These are phyloP conservation scores for Corylus avellana DNA, from an alignment of 306 rosid species.

Conservation along the genomic window DNA sequence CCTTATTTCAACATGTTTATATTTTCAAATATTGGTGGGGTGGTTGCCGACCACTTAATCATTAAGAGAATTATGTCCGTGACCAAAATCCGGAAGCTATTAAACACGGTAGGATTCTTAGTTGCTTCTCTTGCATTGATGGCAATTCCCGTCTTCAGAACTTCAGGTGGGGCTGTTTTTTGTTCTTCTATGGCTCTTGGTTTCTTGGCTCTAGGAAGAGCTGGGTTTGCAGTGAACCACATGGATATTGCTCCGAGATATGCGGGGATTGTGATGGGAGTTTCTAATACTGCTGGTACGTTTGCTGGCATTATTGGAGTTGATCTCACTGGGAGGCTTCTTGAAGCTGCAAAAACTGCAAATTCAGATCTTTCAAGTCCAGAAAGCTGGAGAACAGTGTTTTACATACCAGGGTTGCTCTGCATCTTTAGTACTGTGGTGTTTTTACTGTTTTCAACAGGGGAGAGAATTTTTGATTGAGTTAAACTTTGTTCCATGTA, in stretches of 20 bases:
- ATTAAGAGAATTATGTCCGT: conserved; percentile 72
- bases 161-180: conserved; percentile 85
- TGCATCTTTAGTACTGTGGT: conserved; percentile 78
- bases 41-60: conserved; percentile 78
- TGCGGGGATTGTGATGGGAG: conserved; percentile 98
- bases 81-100: conserved; percentile 73
- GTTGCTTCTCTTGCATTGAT: conserved; percentile 83
- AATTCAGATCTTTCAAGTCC: conserved; percentile 82
- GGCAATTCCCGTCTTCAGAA: conserved; percentile 76
- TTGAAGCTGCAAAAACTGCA: conserved; percentile 75
- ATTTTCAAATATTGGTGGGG: conserved; percentile 93
- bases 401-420: conserved; percentile 78
- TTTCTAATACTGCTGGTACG: conserved; percentile 94
- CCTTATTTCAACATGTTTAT: conserved; percentile 95
- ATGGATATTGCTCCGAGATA: conserved; percentile 97
- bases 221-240: conserved; percentile 97
- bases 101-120: conserved; percentile 80
- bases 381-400: conserved; percentile 87
- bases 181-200: conserved; percentile 98
- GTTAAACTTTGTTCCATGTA: conserved; percentile 27
- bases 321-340: conserved; percentile 80
- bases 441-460: conserved; percentile 78
- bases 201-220: conserved; percentile 94
- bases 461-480: conserved; percentile 95
- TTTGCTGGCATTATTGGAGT: conserved; percentile 94